Base-by-base conservation (phyloP, 2,329 filamentous ascomycete genomes). In the Cryphonectria radicalis region DNA sequence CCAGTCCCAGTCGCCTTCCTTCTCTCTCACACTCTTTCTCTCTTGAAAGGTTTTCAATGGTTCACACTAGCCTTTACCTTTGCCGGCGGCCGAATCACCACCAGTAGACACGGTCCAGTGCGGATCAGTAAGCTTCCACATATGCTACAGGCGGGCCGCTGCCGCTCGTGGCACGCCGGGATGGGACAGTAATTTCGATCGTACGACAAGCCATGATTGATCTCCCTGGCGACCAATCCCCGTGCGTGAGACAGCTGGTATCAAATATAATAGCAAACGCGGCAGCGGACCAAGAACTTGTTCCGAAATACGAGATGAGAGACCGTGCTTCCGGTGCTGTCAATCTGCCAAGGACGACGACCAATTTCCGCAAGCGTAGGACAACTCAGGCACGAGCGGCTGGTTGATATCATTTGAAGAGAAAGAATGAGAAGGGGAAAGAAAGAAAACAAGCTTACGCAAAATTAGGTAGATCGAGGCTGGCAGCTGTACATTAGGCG, bases 141-240 rank as follows among this genome's bases (percentile, higher is more conserved):
- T 43, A n/a, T 28, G 62, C 40, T 13, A 64, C 62, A 43, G 53
- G 13, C 53, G 50, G 50, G 57, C 65, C 65, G 65, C 14, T 67
- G 65, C 65, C 32, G 53, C 37, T 67, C n/a, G 65, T 67, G 50
- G 28, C 55, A 59, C 50, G 53, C 65, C 46, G 65, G 53, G 65
- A 46, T n/a, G 50, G 53, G 50, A 35, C 65, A 59, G 35, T 42
- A 42, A 67, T 59, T 59, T 59, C 35, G 46, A 32, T 32, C 35
- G 65, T 59, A n/a, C 50, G 57, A 43, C 37, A 40, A 11, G 37
- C 37, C 37, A 40, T 13, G 37, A 11, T 37, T 11, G 37, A 40
- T 6, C 4, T 28, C 37, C 53, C 1, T 3, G 10, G 46, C 19
- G 35, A 11, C 6, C 14, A 6, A 17, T 42, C 22, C 35, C 8